Conservation (phyloP, 208 protist genomes). For the Trichomonas gallinae region DNA sequence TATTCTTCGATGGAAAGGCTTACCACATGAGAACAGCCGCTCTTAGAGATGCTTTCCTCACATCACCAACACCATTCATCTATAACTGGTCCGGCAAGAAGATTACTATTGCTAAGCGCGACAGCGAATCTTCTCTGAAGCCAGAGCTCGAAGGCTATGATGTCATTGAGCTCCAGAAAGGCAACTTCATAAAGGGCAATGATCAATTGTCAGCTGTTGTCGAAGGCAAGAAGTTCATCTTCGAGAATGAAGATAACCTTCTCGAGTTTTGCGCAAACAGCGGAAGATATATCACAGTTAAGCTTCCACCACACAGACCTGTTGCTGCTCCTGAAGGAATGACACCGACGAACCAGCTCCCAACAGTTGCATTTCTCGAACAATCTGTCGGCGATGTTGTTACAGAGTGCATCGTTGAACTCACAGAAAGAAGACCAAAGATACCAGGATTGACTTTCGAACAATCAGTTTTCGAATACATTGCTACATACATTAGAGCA, state of each 20-base stretch:
- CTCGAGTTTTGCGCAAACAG: not conserved
- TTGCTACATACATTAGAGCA: not conserved
- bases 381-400: not conserved
- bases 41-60: not conserved
- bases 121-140: not conserved
- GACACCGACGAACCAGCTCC: not conserved
- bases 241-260: not conserved
- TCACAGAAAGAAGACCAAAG: not conserved
- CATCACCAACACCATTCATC: not conserved
- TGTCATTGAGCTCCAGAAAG: not conserved
- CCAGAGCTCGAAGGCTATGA: not conserved
- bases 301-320: not conserved
- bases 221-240: not conserved
- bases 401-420: not conserved
- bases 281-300: not conserved
- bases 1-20: not conserved
- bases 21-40: not conserved
- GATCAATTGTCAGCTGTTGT: not conserved
- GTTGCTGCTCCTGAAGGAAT: not conserved
- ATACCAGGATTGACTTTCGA: not conserved
- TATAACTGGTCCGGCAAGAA: not conserved
- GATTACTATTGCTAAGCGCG: not conserved
- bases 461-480: not conserved
- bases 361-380: not conserved
- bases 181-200: not conserved